These are phyloP conservation scores for Hypoxylon subgilvum DNA, from an alignment of 495 filamentous ascomycete species.

Conservation along the genomic window DNA sequence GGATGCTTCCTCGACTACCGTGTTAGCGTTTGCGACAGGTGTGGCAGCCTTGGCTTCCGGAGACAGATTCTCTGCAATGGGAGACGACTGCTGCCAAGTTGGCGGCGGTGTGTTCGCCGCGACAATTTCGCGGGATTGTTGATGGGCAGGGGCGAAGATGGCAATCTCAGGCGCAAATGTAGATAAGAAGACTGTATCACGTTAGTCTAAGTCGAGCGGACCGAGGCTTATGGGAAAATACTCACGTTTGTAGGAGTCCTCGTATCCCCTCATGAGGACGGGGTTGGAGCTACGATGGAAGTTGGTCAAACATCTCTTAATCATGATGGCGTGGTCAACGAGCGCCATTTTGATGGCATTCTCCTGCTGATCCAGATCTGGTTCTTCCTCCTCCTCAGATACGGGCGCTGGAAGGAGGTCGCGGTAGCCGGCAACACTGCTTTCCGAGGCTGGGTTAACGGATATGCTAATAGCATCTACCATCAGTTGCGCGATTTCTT, in stretches of 20 bases:
- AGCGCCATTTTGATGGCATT: constrained; percentile 85
- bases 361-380: constrained; percentile 69
- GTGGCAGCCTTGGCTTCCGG: constrained; percentile 32
- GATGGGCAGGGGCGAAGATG: constrained; percentile 54
- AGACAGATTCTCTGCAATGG: constrained; percentile 29
- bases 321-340: constrained; percentile 83
- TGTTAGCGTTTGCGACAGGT: constrained; percentile 40
- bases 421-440: constrained; percentile 77
- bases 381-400: constrained; percentile 56
- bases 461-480: constrained; percentile 76
- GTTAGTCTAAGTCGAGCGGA: constrained; percentile 33
- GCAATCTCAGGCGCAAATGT: constrained; percentile 66
- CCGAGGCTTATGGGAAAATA: too few species aligned
- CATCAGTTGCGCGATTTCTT: constrained; percentile 62
- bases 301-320: constrained; percentile 79
- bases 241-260: constrained; percentile 61
- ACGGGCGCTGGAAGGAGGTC: constrained; percentile 64
- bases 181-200: constrained; percentile 29
- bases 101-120: constrained; percentile 47
- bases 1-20: constrained; percentile 49
- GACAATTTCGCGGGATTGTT: constrained; percentile 40
- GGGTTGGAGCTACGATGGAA: constrained; percentile 67
- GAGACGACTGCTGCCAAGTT: constrained; percentile 50
- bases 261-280: constrained; percentile 47
- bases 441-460: constrained; percentile 69